Conservation (phyloP, 768 basidiomycete species). For the Suillus occidentalis region DNA sequence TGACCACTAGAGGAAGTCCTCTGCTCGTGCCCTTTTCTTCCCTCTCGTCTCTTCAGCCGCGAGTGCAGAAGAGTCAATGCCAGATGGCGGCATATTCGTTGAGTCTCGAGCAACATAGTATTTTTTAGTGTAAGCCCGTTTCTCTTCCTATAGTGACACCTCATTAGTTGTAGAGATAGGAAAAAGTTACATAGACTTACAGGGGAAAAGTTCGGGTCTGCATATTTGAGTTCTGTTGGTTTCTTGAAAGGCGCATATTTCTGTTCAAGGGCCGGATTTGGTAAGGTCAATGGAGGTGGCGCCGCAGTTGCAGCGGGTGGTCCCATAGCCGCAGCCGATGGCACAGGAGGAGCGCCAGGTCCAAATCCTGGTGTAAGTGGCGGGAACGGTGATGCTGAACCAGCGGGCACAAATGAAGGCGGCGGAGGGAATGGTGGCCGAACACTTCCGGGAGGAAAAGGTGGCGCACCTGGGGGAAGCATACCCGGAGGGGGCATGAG, state of each 20-base stretch:
- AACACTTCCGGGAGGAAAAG: conserved; percentile 38
- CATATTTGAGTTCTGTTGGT: conserved; percentile 68
- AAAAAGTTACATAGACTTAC: conserved; percentile 41
- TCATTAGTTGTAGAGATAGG: neutral
- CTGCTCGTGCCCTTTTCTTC: conserved; percentile 83
- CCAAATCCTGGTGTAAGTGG: conserved; percentile 24
- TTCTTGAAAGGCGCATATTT: conserved; percentile 78
- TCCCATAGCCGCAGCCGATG: neutral
- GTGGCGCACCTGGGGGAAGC: conserved; percentile 38
- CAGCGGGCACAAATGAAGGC: conserved; percentile 38
- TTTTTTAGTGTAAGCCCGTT: conserved; percentile 61
- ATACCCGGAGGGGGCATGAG: conserved; percentile 34
- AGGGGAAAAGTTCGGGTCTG: conserved; percentile 76
- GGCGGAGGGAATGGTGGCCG: conserved; percentile 33
- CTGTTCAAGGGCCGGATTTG: conserved; percentile 58
- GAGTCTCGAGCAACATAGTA: conserved; percentile 56
- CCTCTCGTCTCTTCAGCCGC: conserved; percentile 64
- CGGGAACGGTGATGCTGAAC: conserved; percentile 27
- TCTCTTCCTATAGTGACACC: conserved; percentile 63
- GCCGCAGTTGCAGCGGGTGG: conserved; percentile 24
- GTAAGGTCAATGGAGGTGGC: conserved; percentile 41
- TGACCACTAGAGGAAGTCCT: conserved; percentile 68
- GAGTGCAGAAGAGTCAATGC: conserved; percentile 29
- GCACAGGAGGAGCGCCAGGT: conserved; percentile 12
- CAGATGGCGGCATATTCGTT: conserved; percentile 20